These are phyloP conservation scores for Fusarium papillatum DNA, from an alignment of 2,329 filamentous ascomycete species.

Conservation along the genomic window DNA sequence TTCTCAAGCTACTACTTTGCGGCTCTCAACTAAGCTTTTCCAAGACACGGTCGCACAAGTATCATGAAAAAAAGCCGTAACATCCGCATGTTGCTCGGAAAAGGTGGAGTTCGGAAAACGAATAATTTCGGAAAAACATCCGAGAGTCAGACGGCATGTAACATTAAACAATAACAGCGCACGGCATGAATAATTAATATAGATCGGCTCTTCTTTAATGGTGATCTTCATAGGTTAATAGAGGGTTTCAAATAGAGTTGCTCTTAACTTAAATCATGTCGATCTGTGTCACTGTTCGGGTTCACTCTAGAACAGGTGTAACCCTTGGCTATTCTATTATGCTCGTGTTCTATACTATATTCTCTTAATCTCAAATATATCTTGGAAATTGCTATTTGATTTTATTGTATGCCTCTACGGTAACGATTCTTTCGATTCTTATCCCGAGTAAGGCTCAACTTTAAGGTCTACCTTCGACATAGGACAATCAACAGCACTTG, in stretches of 20 bases:
- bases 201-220: not conserved
- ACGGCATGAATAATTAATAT: not conserved
- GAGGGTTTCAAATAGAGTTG: not conserved
- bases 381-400: not conserved
- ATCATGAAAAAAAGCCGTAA: not conserved
- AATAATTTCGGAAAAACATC: not conserved
- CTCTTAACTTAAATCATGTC: not conserved
- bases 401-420: not conserved
- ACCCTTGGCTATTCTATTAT: not conserved
- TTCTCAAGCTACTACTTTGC: not conserved
- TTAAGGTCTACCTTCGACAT: not conserved
- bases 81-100: not conserved
- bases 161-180: not conserved
- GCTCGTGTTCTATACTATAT: not conserved
- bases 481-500: not conserved
- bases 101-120: not conserved
- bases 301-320: not conserved
- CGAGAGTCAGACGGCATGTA: not conserved
- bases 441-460: not conserved
- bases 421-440: not conserved
- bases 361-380: not conserved
- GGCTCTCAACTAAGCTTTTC: not conserved
- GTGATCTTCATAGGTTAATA: not conserved
- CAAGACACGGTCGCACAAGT: not conserved
- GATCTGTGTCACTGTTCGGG: not conserved